Evolutionary conservation across 2,329 filamentous ascomycete species (phyloP), one percentile per base, ranked within the genome.

Genomic region (Biscogniauxia marginata): DNA sequence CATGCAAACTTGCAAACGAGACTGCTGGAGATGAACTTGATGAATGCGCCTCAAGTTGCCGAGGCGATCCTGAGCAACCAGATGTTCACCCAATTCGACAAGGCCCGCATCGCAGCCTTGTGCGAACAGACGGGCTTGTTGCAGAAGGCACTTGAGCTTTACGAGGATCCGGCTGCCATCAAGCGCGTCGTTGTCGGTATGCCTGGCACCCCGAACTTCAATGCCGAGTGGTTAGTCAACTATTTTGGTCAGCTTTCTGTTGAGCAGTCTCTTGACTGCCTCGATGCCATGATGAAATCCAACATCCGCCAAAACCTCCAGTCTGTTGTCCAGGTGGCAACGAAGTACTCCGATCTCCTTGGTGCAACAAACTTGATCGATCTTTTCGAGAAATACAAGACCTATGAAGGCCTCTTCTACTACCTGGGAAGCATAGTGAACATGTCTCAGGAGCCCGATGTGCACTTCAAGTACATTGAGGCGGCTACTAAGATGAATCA

Each of bases 401-500:
- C 95, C 34, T 88, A 91, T 3, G 95, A 99, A 75, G 95, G 95
- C 72, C 86, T 99, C 4, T 99, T 95, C 84, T 97, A 96, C 80
- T 99, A 97, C 77, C 86, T 99, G 16, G 95, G 95, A 59, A 96
- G 93, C 72, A 96, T 99, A 65, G 93, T 99, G 75, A 99, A 99
- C 73, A 81, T 99, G 49, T 96, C 91, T 56, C 91, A 98, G 73
- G 95, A 98, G 67, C 83, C 89, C 20, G 95, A 99, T 71, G 95
- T 99, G 24, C 90, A 95, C 72, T 99, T 97, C 86, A 99, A 99
- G 82, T 99, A 99, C 75, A 96, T 99, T 57, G 93, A 99, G 77
- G 92, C 95, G 54, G 95, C 96, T 25, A 96, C 93, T 21, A 90
- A 87, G 70, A 96, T 96, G 85, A 87, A 88, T 24, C 93, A 99